A percentile compares a stretch with the other conserved stretches of the same genome.
phyloP scores from a whole-genome alignment of 768 basidiomycete genomes.

The Psilocybe tampanensis region DNA sequence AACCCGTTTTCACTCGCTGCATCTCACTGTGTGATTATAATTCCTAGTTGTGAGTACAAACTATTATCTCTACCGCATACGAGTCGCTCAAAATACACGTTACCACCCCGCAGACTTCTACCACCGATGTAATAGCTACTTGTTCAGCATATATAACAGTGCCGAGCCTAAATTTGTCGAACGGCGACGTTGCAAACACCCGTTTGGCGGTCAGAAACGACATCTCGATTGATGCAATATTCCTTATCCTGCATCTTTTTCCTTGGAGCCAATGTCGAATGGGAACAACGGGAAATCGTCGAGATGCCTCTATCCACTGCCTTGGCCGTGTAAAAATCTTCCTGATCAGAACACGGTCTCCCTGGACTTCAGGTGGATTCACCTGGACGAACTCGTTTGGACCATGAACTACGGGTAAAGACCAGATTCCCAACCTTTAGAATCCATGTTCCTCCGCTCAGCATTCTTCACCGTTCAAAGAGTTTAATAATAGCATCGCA shows the following conservation, averaged over 20 bases:
- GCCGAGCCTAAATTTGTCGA: conserved; percentile 22
- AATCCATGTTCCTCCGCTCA: background rate
- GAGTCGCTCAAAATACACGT: conserved; percentile 13
- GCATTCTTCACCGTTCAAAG: background rate
- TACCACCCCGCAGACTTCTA: conserved; percentile 18
- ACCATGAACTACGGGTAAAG: conserved; percentile 1
- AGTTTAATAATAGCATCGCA: background rate
- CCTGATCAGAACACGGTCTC: conserved; percentile 5
- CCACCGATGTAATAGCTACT: conserved; percentile 20
- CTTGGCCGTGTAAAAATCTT: conserved; percentile 2
- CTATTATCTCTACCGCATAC: conserved; percentile 8
- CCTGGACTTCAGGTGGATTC: background rate
- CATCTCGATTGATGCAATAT: conserved; percentile 13
- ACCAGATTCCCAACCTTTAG: background rate
- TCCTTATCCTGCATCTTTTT: conserved; percentile 12
- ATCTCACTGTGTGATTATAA: conserved; percentile 22
- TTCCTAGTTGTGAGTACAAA: conserved; percentile 18
- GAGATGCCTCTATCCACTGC: background rate
- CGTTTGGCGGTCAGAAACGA: conserved; percentile 13
- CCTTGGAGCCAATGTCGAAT: conserved; percentile 12
- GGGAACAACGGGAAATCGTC: conserved; percentile 3
- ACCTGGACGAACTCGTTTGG: background rate
- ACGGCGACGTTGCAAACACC: conserved; percentile 4
- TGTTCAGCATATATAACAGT: conserved; percentile 16
- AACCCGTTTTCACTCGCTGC: conserved; percentile 17